Evolutionary conservation across 306 rosid species (phyloP).

Genomic region (Senna siamea): DNA sequence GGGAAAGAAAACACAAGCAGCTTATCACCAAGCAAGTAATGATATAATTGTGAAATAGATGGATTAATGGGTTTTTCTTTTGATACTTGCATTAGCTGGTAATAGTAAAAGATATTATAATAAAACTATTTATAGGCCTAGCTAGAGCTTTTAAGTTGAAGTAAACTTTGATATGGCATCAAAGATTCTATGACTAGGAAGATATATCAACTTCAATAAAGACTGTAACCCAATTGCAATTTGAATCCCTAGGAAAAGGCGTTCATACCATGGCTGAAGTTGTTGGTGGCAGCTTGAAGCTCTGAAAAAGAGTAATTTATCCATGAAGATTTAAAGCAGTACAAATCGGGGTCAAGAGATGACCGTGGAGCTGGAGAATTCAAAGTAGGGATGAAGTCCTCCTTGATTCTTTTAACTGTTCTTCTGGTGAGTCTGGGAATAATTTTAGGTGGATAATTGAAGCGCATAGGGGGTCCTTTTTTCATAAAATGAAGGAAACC

Average conservation of each 20-base stretch:
- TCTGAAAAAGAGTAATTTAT: constrained; percentile 68
- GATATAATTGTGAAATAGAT: background rate
- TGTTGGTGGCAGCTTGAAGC: constrained; percentile 66
- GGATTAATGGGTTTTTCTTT: background rate
- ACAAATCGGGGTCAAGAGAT: constrained; percentile 54
- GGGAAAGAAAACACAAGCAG: constrained; percentile 21
- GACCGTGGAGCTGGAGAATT: constrained; percentile 48
- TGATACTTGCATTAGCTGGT: background rate
- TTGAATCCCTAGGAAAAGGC: constrained; percentile 21
- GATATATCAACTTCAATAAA: no score
- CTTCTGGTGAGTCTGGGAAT: constrained; percentile 73
- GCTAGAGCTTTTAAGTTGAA: no score
- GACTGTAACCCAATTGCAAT: background rate
- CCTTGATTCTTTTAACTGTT: constrained; percentile 72
- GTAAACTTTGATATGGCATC: no score
- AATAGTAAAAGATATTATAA: background rate
- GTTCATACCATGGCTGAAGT: constrained; percentile 73
- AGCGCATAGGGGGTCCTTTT: constrained; percentile 68
- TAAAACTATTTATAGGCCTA: background rate
- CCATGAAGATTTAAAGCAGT: constrained; percentile 85
- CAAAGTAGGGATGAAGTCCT: constrained; percentile 61
- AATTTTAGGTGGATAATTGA: constrained; percentile 62
- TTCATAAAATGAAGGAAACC: constrained; percentile 67
- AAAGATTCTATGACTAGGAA: no score
- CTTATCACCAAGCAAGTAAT: constrained; percentile 38